phyloP scores from a whole-genome alignment of 495 filamentous ascomycete species.

The Trichoderma virens region DNA sequence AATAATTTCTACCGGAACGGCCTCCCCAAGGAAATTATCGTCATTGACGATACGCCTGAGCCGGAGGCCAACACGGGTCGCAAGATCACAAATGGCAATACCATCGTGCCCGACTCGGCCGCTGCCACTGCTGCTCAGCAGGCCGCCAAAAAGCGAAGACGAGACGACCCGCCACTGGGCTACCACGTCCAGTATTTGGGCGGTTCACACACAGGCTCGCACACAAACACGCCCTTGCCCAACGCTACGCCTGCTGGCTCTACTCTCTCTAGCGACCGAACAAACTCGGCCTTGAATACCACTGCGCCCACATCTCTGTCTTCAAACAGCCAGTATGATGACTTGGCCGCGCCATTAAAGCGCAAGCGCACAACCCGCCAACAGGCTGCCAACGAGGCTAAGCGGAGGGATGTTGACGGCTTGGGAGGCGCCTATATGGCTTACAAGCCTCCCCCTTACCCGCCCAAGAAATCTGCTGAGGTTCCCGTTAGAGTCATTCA shows the following conservation, averaged over 20 bases:
- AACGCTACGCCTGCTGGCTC: slow-evolving; percentile 61
- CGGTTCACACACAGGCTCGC: slow-evolving; percentile 67
- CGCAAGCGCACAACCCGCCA: slow-evolving; percentile 77
- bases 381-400: slow-evolving; percentile 72
- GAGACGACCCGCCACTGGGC: slow-evolving; percentile 41
- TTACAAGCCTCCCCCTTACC: slow-evolving; percentile 80
- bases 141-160: slow-evolving; percentile 36
- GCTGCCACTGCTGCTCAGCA: slow-evolving; percentile 11
- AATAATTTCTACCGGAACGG: slow-evolving; percentile 87
- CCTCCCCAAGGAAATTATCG: slow-evolving; percentile 84
- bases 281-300: slow-evolving; percentile 73
- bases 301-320: slow-evolving; percentile 79
- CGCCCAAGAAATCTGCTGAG: slow-evolving; percentile 85
- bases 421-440: slow-evolving; percentile 62
- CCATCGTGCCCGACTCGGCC: slow-evolving; percentile 14
- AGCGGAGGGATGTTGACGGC: slow-evolving; percentile 59
- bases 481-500: slow-evolving; percentile 72
- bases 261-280: slow-evolving; percentile 72
- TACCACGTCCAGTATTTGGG: slow-evolving; percentile 44
- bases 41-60: slow-evolving; percentile 87
- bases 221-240: slow-evolving; percentile 56
- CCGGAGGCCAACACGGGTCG: slow-evolving; percentile 32
- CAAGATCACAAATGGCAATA: slow-evolving; percentile 24
- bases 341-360: slow-evolving; percentile 61
- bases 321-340: slow-evolving; percentile 55